Evolutionary conservation across 257 asterid species (phyloP).

Genomic region (Nicotiana undulata): DNA sequence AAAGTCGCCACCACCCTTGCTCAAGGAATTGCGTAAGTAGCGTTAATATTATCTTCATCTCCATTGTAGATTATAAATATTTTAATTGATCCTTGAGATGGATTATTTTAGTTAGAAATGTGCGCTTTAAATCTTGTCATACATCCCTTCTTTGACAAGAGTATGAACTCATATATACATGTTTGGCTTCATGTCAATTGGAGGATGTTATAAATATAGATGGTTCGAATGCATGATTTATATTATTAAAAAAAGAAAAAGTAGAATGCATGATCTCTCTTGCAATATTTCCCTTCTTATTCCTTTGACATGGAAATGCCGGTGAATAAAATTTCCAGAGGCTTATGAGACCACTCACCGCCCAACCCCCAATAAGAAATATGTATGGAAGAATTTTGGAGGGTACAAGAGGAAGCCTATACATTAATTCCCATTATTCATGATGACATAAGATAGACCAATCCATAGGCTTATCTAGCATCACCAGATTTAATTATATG

Average conservation of each 20-base stretch:
- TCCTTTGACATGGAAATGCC: neutral
- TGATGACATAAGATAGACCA: neutral
- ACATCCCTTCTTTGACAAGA: neutral
- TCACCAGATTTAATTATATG: neutral
- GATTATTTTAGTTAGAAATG: neutral
- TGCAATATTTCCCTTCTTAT: neutral
- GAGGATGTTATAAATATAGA: neutral
- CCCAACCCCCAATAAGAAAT: neutral
- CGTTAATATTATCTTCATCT: neutral
- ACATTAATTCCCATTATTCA: neutral
- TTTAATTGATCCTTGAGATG: neutral
- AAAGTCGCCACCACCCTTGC: constrained; percentile 89
- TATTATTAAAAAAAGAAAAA: neutral
- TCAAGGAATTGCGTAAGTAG: constrained; percentile 95
- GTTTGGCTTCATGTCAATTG: neutral
- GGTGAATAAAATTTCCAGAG: neutral
- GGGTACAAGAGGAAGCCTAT: neutral
- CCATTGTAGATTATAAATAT: neutral
- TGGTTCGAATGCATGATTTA: neutral
- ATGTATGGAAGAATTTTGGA: neutral
- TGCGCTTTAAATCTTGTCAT: neutral
- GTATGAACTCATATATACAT: neutral
- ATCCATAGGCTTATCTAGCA: neutral
- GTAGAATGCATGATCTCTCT: too few species aligned
- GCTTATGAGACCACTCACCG: neutral